Evolutionary conservation across 2,329 filamentous ascomycete species (phyloP), one percentile per base, ranked within the genome.

Genomic region (Albophoma yamanashiensis): DNA sequence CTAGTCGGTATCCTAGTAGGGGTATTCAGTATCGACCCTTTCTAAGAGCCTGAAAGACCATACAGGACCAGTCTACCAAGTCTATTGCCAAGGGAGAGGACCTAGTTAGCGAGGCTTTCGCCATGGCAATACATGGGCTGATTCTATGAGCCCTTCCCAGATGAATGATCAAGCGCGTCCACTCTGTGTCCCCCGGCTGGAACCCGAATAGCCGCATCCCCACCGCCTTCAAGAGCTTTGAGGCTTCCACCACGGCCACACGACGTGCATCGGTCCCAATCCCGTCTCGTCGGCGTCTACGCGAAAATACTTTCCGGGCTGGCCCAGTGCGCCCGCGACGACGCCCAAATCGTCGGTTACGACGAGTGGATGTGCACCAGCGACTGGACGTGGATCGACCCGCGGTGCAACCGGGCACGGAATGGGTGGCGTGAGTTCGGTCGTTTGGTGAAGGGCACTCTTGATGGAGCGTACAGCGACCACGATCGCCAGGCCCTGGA

Each of bases 141-240:
- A 56, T 67, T 2, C 58, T 70, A 3, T 66, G 62, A 14, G 63
- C 61, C 0, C 63, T 70, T 9, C 84, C 53, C 9, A 61, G 64
- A 9, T 57, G 61, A 22, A 43, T 61, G 9, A 40, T 52, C 3
- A 25, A 58, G 25, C 45, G 56, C 38, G 15, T 22, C 11, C 17
- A 55, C 22, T 50, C 5, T 12, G 20, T 4, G 0, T 12, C 50
- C 4, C n/a, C 31, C 14, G 17, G 14, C 6, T 42, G 25, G 7
- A 17, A 22, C 6, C 42, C 59, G 5, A 57, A 58, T 7, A 15
- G 57, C 15, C 43, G 57, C 15, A 55, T 61, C 15, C 58, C 45
- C 2, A 22, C 39, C 4, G 22, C 62, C 20, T 27, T 64, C 22
- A 45, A 53, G 20, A 36, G 57, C 5, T 66, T 62, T 20, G 55